Conservation (phyloP, 1,284 basidiomycete genomes). For the Puccinia horiana region DNA sequence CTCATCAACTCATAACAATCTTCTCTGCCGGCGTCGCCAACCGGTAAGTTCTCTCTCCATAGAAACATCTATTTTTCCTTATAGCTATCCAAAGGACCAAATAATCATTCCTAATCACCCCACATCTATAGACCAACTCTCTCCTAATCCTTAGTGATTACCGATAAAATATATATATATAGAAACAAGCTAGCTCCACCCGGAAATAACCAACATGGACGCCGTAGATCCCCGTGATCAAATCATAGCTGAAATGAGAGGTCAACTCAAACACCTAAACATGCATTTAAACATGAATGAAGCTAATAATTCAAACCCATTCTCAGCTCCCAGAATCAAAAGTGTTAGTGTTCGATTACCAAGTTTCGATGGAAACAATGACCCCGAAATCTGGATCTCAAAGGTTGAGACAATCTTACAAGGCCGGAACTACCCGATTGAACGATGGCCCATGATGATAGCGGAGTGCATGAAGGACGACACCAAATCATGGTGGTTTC, state of each 20-base stretch:
- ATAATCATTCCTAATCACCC: too few species aligned
- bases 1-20: neutral
- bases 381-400: constrained; percentile 1
- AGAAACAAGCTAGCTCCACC: neutral
- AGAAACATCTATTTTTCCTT: neutral
- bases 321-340: neutral
- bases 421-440: neutral
- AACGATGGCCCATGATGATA: neutral
- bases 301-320: neutral
- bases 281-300: neutral
- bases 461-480: constrained; percentile 21
- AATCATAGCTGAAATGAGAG: neutral
- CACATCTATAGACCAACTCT: neutral
- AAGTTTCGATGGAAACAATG: neutral
- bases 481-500: constrained; percentile 15
- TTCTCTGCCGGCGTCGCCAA: neutral
- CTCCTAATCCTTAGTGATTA: too few species aligned
- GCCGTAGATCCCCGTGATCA: neutral
- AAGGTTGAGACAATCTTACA: neutral
- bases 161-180: neutral
- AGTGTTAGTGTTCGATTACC: neutral
- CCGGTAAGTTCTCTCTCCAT: neutral
- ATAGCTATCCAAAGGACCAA: neutral
- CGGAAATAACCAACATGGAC: neutral
- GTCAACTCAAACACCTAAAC: neutral